Conservation (phyloP, 441 rosid species). For the Omphalea diandra region DNA sequence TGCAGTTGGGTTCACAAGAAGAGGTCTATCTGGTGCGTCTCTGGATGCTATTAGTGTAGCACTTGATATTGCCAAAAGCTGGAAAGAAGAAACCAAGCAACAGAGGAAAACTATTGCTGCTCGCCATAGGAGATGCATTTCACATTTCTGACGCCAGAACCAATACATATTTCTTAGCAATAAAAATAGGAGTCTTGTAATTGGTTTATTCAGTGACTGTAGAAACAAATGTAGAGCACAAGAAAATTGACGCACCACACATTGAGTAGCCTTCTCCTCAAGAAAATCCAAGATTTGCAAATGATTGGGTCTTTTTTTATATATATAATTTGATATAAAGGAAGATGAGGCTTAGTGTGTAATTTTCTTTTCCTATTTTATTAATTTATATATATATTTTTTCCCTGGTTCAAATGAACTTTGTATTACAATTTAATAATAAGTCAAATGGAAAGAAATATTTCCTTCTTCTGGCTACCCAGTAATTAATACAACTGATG, state of each 20-base stretch:
- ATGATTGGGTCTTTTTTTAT: slow-evolving; percentile 13
- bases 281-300: slow-evolving; percentile 26
- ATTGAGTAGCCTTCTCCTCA: slow-evolving; percentile 55
- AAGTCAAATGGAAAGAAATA: neutral
- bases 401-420: slow-evolving; percentile 11
- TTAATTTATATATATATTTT: slow-evolving; percentile 11
- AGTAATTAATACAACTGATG: slow-evolving; percentile 27
- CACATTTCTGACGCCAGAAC: slow-evolving; percentile 58
- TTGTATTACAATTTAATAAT: slow-evolving; percentile 15
- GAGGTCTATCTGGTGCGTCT: slow-evolving; percentile 72
- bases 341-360: slow-evolving; percentile 67
- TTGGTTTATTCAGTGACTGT: slow-evolving; percentile 20
- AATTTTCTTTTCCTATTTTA: neutral
- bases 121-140: slow-evolving; percentile 74
- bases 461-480: neutral
- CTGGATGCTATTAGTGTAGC: slow-evolving; percentile 61
- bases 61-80: slow-evolving; percentile 51
- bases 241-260: slow-evolving; percentile 1
- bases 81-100: slow-evolving; percentile 79
- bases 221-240: slow-evolving; percentile 20
- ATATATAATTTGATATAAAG: slow-evolving; percentile 23
- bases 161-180: neutral
- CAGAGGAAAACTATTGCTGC: slow-evolving; percentile 43
- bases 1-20: slow-evolving; percentile 83
- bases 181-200: neutral